Percentiles rank a stretch among this genome's conserved stretches.
Conservation (phyloP, 1,139 yeast species). For the Blastobotrys persicus region DNA sequence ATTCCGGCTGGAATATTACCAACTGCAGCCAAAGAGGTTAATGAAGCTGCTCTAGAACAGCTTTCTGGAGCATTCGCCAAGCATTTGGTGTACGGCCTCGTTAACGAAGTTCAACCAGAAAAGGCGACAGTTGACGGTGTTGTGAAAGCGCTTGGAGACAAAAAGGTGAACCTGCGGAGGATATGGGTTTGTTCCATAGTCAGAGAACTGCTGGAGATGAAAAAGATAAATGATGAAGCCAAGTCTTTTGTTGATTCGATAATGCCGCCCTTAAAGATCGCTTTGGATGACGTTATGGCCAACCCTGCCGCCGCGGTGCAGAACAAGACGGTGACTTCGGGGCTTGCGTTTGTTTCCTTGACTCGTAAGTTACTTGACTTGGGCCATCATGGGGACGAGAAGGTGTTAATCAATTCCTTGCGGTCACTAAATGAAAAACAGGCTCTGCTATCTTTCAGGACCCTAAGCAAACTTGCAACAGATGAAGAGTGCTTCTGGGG, state of each 20-base stretch:
- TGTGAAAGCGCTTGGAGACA: slow-evolving; percentile 59
- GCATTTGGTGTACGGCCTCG: slow-evolving; percentile 39
- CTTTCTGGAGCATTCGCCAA: slow-evolving; percentile 51
- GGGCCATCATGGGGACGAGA: background rate
- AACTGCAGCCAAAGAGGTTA: slow-evolving; percentile 66
- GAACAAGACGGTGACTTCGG: slow-evolving; percentile 32
- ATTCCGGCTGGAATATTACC: slow-evolving; percentile 49
- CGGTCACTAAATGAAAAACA: slow-evolving; percentile 7
- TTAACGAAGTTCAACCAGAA: slow-evolving; percentile 19
- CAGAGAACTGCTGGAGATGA: slow-evolving; percentile 27
- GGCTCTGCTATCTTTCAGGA: slow-evolving; percentile 15
- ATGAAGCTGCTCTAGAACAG: slow-evolving; percentile 58
- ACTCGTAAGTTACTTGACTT: slow-evolving; percentile 14
- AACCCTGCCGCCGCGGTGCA: slow-evolving; percentile 34
- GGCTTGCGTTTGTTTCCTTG: slow-evolving; percentile 33
- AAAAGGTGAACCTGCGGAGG: slow-evolving; percentile 59
- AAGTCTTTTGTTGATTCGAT: slow-evolving; percentile 36
- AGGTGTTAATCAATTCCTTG: background rate
- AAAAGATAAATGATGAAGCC: slow-evolving; percentile 16
- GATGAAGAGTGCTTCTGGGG: slow-evolving; percentile 31
- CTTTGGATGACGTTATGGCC: slow-evolving; percentile 41
- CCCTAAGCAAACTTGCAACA: slow-evolving; percentile 22
- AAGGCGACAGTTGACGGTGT: slow-evolving; percentile 39
- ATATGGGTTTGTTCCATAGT: slow-evolving; percentile 66
- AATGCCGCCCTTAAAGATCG: slow-evolving; percentile 36